phyloP scores from a whole-genome alignment of 257 asterid genomes.

The Lycium barbarum region DNA sequence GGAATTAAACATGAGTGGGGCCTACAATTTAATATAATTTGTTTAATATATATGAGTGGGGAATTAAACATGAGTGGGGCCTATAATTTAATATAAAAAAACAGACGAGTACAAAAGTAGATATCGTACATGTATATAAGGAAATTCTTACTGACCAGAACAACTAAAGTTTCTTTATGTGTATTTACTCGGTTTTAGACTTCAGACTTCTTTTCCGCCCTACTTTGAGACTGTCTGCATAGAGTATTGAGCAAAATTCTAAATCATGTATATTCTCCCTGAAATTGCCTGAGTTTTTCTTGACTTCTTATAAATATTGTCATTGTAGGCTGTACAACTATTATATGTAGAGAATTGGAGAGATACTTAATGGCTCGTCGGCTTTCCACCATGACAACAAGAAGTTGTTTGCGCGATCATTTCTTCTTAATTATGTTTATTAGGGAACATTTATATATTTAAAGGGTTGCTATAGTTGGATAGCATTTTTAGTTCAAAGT shows the following conservation, averaged over 20 bases:
- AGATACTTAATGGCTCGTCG: slow-evolving; percentile 9
- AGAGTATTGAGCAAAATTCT: neutral
- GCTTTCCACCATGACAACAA: slow-evolving; percentile 11
- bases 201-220: neutral
- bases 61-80: too few species aligned
- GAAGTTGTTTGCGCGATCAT: neutral
- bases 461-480: neutral
- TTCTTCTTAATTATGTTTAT: neutral
- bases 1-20: too few species aligned
- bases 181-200: neutral
- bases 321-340: slow-evolving; percentile 22
- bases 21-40: too few species aligned
- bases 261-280: neutral
- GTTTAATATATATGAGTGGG: too few species aligned
- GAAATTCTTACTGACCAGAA: neutral
- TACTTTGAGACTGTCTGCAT: neutral
- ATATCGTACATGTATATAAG: neutral
- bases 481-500: neutral
- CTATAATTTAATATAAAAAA: too few species aligned
- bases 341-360: slow-evolving; percentile 10
- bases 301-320: slow-evolving; percentile 6
- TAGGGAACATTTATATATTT: neutral
- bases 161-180: neutral
- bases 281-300: neutral
- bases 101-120: too few species aligned